Base-by-base conservation (phyloP, 1,284 basidiomycete species). In the Cystobasidium sp. region DNA sequence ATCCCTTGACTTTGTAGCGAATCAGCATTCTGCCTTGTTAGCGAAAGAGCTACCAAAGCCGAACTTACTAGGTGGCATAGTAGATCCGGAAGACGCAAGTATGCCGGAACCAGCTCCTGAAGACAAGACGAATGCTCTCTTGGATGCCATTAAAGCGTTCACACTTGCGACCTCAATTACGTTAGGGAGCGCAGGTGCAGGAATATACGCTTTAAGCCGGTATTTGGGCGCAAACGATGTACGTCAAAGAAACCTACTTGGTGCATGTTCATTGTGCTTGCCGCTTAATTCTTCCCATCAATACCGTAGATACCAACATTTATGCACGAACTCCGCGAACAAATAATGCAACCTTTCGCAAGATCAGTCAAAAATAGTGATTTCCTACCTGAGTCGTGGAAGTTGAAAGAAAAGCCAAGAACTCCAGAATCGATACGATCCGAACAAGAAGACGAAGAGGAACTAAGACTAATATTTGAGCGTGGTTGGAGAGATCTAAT, bases 81-180 rank as follows among this genome's bases (percentile, higher is more conserved):
- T 59, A 12, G 56, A 41, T 59, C 12, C 70, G 4, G 62, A 44
- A 46, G 70, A 62, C 3, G 22, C 59, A 64, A 49, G 22, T 58
- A n/a, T 43, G 6, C 64, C 47, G 7, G 49, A 53, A 20, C 51
- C 39, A 14, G 37, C 64, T 16, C 52, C 37, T 6, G 52, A 47
- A 55, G 53, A 49, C 41, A 51, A 44, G 52, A 22, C 41, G 20
- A 51, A 64, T 46, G 69, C 68, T n/a, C n/a, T 62, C 12, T 18
- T 58, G n/a, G 70, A 73, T 46, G 70, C 70, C 3, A 22, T 66
- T n/a, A 73, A 73, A 43, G 70, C 70, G 0, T 66, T 73, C 63
- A 47, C n/a, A 2, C 37, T 73, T 6, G 70, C 70, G 31, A 73
- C 70, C 4, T 18, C 55, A 18, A 62, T 73, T 20, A 53, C 62